Conservation (phyloP, 2,329 filamentous ascomycete genomes). For the Sporothrix pseudoabietina region DNA sequence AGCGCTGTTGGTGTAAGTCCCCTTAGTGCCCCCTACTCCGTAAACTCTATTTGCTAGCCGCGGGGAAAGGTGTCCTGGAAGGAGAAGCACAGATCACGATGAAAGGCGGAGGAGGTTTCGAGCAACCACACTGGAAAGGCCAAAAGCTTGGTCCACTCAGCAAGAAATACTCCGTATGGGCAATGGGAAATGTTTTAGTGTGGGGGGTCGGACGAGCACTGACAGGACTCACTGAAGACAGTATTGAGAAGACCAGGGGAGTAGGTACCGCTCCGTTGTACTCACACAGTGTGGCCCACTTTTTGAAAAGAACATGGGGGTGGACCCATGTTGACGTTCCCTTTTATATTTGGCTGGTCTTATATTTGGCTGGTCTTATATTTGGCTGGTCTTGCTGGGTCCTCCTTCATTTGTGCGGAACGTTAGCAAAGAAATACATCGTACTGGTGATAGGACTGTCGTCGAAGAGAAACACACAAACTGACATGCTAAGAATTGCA, state of each 20-base stretch:
- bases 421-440: background rate
- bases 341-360: slow-evolving; percentile 8
- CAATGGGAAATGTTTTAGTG: slow-evolving; percentile 2
- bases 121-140: background rate
- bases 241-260: background rate
- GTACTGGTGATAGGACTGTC: background rate
- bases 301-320: background rate
- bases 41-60: background rate
- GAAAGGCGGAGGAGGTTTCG: background rate
- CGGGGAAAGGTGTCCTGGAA: background rate
- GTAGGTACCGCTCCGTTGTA: slow-evolving; percentile 10
- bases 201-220: background rate
- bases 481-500: background rate
- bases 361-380: background rate
- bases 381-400: background rate
- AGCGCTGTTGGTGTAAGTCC: background rate
- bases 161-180: background rate
- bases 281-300: slow-evolving; percentile 5
- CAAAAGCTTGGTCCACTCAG: background rate
- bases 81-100: background rate
- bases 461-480: background rate
- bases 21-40: background rate
- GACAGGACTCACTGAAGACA: background rate
- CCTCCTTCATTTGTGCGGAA: background rate
- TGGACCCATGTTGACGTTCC: background rate